Evolutionary conservation across 2,329 filamentous ascomycete genomes (phyloP).

Genomic region (Cordyceps sp.): DNA sequence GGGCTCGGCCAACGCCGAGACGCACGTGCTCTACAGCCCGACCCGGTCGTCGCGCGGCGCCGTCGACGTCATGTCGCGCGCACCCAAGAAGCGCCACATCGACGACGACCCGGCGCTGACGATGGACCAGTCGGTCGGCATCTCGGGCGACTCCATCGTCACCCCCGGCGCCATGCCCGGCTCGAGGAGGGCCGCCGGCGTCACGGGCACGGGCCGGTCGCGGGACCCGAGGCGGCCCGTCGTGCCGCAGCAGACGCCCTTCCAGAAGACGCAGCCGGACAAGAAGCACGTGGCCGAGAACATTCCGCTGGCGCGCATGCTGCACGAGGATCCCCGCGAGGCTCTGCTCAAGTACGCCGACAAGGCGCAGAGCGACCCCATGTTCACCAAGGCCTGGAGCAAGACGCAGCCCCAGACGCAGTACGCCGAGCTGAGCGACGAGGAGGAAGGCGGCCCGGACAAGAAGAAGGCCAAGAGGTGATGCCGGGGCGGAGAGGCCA

Average conservation of each 20-base stretch:
- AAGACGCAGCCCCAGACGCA: constrained; percentile 83
- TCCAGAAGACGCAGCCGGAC: constrained; percentile 79
- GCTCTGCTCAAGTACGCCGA: constrained; percentile 91
- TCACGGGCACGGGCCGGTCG: constrained; percentile 62
- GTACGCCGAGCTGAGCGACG: constrained; percentile 78
- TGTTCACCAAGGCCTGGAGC: constrained; percentile 90
- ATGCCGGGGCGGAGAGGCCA: too few species aligned
- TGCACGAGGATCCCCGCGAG: constrained; percentile 90
- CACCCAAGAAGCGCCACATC: constrained; percentile 86
- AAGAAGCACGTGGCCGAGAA: constrained; percentile 76
- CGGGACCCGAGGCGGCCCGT: constrained; percentile 73
- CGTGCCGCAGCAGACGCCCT: constrained; percentile 70
- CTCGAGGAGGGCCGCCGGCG: constrained; percentile 42
- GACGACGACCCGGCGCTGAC: constrained; percentile 84
- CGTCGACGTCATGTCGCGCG: constrained; percentile 77
- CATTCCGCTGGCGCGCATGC: constrained; percentile 80
- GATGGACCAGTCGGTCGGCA: constrained; percentile 63
- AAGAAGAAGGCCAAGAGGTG: constrained; percentile 44
- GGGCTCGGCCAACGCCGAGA: constrained; percentile 79
- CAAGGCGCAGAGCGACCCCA: constrained; percentile 77
- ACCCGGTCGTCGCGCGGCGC: constrained; percentile 68
- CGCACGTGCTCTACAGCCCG: constrained; percentile 81
- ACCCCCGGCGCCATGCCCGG: constrained; percentile 44
- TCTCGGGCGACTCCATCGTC: constrained; percentile 71
- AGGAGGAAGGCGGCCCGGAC: constrained; percentile 56